Percentiles rank a stretch among this genome's conserved stretches.
Conservation (phyloP, 2,329 filamentous ascomycete genomes). For the Decorospora gaudefroyi region DNA sequence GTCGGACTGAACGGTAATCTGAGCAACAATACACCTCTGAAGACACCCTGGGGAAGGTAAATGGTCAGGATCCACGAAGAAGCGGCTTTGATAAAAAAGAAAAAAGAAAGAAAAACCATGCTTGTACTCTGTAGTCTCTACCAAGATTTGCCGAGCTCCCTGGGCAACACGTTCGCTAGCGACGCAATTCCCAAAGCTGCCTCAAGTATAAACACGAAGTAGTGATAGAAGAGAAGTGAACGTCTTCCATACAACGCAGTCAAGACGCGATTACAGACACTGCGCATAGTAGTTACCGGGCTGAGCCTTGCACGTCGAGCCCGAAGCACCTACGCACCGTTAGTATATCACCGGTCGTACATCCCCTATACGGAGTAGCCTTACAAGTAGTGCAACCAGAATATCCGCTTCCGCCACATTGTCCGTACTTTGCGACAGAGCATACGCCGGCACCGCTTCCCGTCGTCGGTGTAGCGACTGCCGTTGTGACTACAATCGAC, state of each 20-base stretch:
- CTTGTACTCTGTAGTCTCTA: too few species aligned
- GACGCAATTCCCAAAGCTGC: neutral
- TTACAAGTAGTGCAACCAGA: conserved; percentile 13
- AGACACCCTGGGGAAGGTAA: too few species aligned
- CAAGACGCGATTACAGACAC: conserved; percentile 1
- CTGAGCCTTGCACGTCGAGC: conserved; percentile 7
- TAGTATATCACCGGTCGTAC: neutral
- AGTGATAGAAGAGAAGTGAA: neutral
- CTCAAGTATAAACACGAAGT: neutral
- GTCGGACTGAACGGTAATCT: too few species aligned
- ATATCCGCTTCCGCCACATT: conserved; percentile 39
- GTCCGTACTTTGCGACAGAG: conserved; percentile 30
- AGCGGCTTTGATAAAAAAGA: too few species aligned
- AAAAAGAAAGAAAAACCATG: too few species aligned
- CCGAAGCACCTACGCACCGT: conserved; percentile 8
- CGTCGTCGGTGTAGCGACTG: conserved; percentile 20
- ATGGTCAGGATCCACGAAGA: too few species aligned
- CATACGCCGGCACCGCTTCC: conserved; percentile 20
- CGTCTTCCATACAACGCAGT: neutral
- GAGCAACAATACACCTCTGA: too few species aligned
- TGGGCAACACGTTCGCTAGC: too few species aligned
- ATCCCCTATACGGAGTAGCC: neutral
- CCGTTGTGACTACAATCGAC: conserved; percentile 10
- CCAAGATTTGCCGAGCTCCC: too few species aligned
- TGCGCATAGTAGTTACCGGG: conserved; percentile 9